Percentiles rank a stretch among this genome's conserved stretches.
These are phyloP conservation scores for Penicillium argentinense DNA, from an alignment of 495 filamentous ascomycete species.

Conservation along the genomic window DNA sequence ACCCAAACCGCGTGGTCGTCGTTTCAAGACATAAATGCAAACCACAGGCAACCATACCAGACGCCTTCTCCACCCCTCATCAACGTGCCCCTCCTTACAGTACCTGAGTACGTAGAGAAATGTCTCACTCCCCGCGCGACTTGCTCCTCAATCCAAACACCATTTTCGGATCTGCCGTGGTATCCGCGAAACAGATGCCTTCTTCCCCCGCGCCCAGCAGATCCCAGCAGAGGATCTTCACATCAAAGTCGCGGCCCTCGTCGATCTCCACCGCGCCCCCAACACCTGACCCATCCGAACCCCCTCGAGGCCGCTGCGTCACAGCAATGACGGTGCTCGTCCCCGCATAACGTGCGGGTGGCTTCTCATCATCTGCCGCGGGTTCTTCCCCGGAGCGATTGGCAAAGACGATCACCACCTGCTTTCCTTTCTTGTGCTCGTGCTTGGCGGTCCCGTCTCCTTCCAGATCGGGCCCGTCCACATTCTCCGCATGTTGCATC, in stretches of 20 bases:
- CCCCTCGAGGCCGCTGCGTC: slow-evolving; percentile 39
- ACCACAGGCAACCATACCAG: neutral
- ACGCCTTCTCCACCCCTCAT: neutral
- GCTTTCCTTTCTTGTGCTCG: slow-evolving; percentile 30
- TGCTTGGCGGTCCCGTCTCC: slow-evolving; percentile 5
- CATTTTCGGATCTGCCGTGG: slow-evolving; percentile 40
- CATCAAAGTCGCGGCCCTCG: slow-evolving; percentile 28
- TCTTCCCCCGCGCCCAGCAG: slow-evolving; percentile 46
- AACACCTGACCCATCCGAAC: slow-evolving; percentile 13
- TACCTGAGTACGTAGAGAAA: slow-evolving; percentile 3
- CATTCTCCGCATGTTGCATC: slow-evolving; percentile 39
- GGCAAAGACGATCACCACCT: slow-evolving; percentile 77
- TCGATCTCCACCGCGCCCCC: slow-evolving; percentile 16
- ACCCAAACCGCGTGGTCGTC: too few species aligned
- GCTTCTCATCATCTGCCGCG: slow-evolving; percentile 42
- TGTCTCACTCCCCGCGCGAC: slow-evolving; percentile 8
- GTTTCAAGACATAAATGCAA: too few species aligned
- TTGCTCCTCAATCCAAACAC: slow-evolving; percentile 35
- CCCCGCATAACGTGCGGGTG: slow-evolving; percentile 67
- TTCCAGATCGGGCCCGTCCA: slow-evolving; percentile 18
- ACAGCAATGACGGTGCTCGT: slow-evolving; percentile 81
- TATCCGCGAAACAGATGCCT: slow-evolving; percentile 52
- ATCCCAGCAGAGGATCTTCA: slow-evolving; percentile 47
- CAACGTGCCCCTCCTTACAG: slow-evolving; percentile 7
- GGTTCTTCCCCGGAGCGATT: slow-evolving; percentile 78